Base-by-base conservation (phyloP, 805 yeast genomes). In the Wickerhamomyces chambardii region DNA sequence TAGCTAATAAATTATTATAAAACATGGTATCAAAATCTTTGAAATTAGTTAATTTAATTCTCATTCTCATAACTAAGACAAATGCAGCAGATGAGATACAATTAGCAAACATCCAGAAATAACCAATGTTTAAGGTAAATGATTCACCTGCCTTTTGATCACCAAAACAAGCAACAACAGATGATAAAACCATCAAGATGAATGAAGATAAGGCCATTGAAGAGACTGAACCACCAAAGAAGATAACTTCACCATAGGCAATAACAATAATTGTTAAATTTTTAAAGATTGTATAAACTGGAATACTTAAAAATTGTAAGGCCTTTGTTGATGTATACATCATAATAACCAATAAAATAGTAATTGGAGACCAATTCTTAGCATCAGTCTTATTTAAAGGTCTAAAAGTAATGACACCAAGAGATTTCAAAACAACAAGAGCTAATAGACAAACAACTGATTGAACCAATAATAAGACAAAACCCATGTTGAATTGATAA, bases 1-100 rank as follows among this genome's bases (percentile, higher is more conserved):
- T 78, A 29, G 96, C 85, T 50, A 92, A 71, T 55, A 90, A 71
- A 65, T 92, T 92, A 75, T 92, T 92, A 80, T 89, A 92, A 69
- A 78, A 92, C 96, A 90, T 90, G 61, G 98, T 89, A 64, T 89
- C 97, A 54, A 85, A 84, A 66, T 89, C 97, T 66, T 86, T 85
- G 73, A 92, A 92, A 55, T 87, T 87, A 53, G 96, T 86, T 60
- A 87, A 73, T 80, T 90, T 90, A 56, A 92, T 90, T 72, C 97
- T 84, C 75, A 87, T 90, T 74, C 97, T 84, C 95, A 92, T 83
- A 68, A 81, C 73, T 47, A 92, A 72, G 31, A 92, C 97, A 57
- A 87, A 92, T 8, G 92, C 71, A 32, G 98, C 97, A 37, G 95
- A 83, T 15, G 96, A 76, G 57, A 90, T 69, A 70, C 98, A 92